Percentiles rank a stretch among this genome's conserved stretches.
Conservation (phyloP, 257 asterid genomes). For the Ajuga chamaepitys region DNA sequence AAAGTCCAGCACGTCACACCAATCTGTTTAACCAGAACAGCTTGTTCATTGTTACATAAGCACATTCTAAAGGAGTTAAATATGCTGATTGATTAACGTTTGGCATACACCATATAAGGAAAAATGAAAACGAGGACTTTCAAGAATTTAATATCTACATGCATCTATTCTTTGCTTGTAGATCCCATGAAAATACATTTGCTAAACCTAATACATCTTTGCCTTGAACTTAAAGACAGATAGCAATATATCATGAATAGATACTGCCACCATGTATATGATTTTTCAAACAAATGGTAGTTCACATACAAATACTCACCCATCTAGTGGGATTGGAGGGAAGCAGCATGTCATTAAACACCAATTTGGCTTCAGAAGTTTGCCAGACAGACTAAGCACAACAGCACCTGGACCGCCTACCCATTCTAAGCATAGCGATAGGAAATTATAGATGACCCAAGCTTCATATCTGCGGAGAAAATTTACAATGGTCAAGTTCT, state of each 20-base stretch:
- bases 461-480: slow-evolving; percentile 87
- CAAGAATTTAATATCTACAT: slow-evolving; percentile 7
- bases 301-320: slow-evolving; percentile 45
- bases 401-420: slow-evolving; percentile 99
- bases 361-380: slow-evolving; percentile 80
- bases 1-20: background rate
- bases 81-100: background rate
- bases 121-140: background rate
- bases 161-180: slow-evolving; percentile 11
- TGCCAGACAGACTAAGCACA: slow-evolving; percentile 79
- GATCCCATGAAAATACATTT: background rate
- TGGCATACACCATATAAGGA: background rate
- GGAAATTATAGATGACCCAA: slow-evolving; percentile 98
- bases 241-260: background rate
- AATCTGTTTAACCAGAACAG: background rate
- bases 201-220: background rate
- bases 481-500: slow-evolving; percentile 8
- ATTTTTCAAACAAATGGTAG: slow-evolving; percentile 5
- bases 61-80: slow-evolving; percentile 1
- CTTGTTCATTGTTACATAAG: background rate
- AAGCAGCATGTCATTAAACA: slow-evolving; percentile 94
- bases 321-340: slow-evolving; percentile 85
- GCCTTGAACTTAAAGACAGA: background rate
- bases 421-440: slow-evolving; percentile 98
- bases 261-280: background rate